Evolutionary conservation across 768 basidiomycete species (phyloP).

Genomic region (Boletus rex-veris): DNA sequence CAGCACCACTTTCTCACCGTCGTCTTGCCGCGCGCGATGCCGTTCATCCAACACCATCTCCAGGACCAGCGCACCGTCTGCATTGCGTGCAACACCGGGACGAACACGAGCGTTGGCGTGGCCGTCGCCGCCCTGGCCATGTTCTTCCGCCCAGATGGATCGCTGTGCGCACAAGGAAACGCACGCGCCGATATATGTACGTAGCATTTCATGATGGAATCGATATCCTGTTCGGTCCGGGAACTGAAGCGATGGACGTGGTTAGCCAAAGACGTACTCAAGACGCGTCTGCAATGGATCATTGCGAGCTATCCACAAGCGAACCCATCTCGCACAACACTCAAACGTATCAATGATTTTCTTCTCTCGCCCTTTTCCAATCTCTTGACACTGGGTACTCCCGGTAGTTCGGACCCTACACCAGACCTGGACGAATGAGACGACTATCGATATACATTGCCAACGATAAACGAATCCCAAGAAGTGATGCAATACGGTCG

Average conservation of each 20-base stretch:
- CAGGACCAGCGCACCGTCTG: conserved; percentile 37
- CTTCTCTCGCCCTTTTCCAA: conserved; percentile 44
- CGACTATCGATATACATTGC: not conserved
- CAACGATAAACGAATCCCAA: not conserved
- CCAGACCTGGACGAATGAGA: not conserved
- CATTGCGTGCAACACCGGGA: conserved; percentile 54
- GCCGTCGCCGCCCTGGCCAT: conserved; percentile 53
- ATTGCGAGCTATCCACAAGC: conserved; percentile 68
- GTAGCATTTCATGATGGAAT: conserved; percentile 3
- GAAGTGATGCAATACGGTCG: not conserved
- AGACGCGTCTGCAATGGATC: conserved; percentile 81
- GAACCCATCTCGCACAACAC: conserved; percentile 79
- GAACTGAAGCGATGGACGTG: conserved; percentile 2
- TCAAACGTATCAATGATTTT: conserved; percentile 77
- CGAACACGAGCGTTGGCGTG: conserved; percentile 63
- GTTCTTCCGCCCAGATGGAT: conserved; percentile 57
- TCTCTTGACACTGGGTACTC: not conserved
- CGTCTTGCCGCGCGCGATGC: conserved; percentile 47
- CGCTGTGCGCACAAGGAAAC: conserved; percentile 11
- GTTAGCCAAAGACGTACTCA: conserved; percentile 58
- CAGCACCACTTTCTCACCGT: conserved; percentile 45
- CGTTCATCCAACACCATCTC: conserved; percentile 45
- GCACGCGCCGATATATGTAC: conserved; percentile 16
- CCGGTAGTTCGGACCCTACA: not conserved
- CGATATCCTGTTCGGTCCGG: not conserved